Conservation (phyloP, 1,284 basidiomycete genomes). For the Ustilago shanxiensis region DNA sequence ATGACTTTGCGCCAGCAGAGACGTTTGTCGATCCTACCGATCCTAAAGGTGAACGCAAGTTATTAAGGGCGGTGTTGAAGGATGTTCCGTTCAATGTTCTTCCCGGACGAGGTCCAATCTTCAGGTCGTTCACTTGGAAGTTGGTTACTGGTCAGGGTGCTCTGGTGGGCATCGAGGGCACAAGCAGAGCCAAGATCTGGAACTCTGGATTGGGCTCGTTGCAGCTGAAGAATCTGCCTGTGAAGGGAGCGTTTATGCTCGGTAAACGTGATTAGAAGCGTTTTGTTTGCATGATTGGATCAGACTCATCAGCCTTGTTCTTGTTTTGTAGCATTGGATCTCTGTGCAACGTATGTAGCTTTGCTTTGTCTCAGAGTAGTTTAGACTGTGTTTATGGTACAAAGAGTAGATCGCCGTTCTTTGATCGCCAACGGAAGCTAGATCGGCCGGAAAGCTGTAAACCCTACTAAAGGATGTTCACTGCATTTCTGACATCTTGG, state of each 20-base stretch:
- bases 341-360: slow-evolving; percentile 13
- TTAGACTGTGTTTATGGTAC: not conserved
- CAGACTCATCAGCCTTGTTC: not conserved
- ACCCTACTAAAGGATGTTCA: not conserved
- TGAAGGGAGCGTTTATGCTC: slow-evolving; percentile 63
- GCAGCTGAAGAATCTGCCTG: slow-evolving; percentile 57
- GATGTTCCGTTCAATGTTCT: slow-evolving; percentile 64
- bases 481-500: not conserved
- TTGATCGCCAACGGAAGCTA: too few relatives aligned
- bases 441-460: not conserved
- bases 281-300: slow-evolving; percentile 1
- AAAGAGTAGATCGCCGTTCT: too few relatives aligned
- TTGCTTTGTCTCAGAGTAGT: not conserved
- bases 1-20: slow-evolving; percentile 58
- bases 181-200: slow-evolving; percentile 62
- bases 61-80: slow-evolving; percentile 57
- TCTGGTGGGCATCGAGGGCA: slow-evolving; percentile 61
- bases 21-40: slow-evolving; percentile 56
- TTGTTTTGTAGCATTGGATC: not conserved
- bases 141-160: slow-evolving; percentile 63
- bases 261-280: slow-evolving; percentile 45
- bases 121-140: slow-evolving; percentile 64
- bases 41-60: slow-evolving; percentile 53
- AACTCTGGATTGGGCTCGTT: slow-evolving; percentile 60
- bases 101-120: slow-evolving; percentile 50